A percentile compares a stretch with the other conserved stretches of the same genome.
phyloP scores from a whole-genome alignment of 495 filamentous ascomycete species.

The Tirmania nivea region DNA sequence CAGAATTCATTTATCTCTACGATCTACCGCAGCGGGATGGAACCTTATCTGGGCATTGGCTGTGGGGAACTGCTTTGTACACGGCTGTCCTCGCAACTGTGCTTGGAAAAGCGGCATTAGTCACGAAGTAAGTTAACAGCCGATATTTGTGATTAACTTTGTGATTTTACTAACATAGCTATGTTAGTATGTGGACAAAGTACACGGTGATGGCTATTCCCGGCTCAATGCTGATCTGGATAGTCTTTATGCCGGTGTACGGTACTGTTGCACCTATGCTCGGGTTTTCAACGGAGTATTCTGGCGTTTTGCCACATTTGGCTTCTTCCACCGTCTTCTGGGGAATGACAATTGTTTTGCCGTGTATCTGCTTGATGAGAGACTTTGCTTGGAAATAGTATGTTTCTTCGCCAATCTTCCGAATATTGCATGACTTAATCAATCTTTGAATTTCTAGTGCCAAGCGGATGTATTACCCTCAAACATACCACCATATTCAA shows the following conservation, averaged over 20 bases:
- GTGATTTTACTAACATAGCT: neutral
- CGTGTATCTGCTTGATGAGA: slow-evolving; percentile 61
- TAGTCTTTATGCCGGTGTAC: slow-evolving; percentile 74
- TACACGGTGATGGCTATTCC: slow-evolving; percentile 92
- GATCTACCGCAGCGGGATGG: slow-evolving; percentile 60
- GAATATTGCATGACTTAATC: neutral
- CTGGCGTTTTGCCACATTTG: slow-evolving; percentile 58
- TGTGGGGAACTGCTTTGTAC: slow-evolving; percentile 87
- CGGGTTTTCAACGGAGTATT: slow-evolving; percentile 63
- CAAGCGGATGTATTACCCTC: slow-evolving; percentile 89
- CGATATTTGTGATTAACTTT: neutral
- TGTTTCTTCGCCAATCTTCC: slow-evolving; percentile 3
- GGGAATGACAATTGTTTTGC: slow-evolving; percentile 61
- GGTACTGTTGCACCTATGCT: slow-evolving; percentile 74
- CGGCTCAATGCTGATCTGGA: slow-evolving; percentile 77
- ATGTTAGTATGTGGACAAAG: slow-evolving; percentile 67
- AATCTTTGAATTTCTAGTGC: slow-evolving; percentile 34
- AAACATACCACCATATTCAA: slow-evolving; percentile 95
- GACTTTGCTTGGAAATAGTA: slow-evolving; percentile 62
- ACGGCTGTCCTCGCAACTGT: slow-evolving; percentile 78
- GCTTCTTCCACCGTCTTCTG: slow-evolving; percentile 74
- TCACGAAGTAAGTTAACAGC: slow-evolving; percentile 38
- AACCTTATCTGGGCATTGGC: slow-evolving; percentile 75
- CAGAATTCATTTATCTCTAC: slow-evolving; percentile 53
- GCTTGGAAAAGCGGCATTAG: slow-evolving; percentile 80